phyloP scores from a whole-genome alignment of 1,284 basidiomycete genomes.

The Papiliotrema terrestris region DNA sequence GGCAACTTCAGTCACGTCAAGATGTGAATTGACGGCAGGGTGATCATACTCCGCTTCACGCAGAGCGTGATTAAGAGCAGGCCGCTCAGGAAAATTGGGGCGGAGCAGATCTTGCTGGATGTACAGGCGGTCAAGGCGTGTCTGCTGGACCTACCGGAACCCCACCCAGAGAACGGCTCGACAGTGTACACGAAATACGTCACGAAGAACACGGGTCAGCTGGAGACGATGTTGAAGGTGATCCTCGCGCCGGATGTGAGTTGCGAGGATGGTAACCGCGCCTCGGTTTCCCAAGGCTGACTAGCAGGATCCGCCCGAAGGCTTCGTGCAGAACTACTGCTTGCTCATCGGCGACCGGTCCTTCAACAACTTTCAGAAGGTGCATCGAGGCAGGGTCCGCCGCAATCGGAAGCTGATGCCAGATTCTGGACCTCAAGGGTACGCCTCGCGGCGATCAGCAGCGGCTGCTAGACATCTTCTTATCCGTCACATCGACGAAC shows the following conservation, averaged over 20 bases:
- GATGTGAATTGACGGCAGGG: conserved; percentile 51
- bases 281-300: no score
- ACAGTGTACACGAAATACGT: conserved; percentile 68
- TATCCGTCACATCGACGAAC: conserved; percentile 84
- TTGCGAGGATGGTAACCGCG: conserved; percentile 12
- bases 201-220: conserved; percentile 69
- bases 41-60: conserved; percentile 78
- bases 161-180: conserved; percentile 38
- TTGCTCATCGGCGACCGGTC: conserved; percentile 86
- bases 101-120: conserved; percentile 92
- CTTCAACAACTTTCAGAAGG: conserved; percentile 97
- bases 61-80: conserved; percentile 80
- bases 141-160: conserved; percentile 69
- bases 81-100: conserved; percentile 82
- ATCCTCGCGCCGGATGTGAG: conserved; percentile 82
- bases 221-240: conserved; percentile 90
- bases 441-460: conserved; percentile 82
- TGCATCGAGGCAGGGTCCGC: conserved; percentile 32
- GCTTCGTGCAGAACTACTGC: conserved; percentile 90
- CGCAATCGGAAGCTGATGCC: conserved; percentile 1
- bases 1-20: conserved; percentile 3
- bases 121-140: conserved; percentile 81
- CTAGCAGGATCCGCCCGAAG: conserved; percentile 75
- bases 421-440: conserved; percentile 94
- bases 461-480: conserved; percentile 81